phyloP scores from a whole-genome alignment of 805 yeast genomes.

The Ogataea haglerorum region DNA sequence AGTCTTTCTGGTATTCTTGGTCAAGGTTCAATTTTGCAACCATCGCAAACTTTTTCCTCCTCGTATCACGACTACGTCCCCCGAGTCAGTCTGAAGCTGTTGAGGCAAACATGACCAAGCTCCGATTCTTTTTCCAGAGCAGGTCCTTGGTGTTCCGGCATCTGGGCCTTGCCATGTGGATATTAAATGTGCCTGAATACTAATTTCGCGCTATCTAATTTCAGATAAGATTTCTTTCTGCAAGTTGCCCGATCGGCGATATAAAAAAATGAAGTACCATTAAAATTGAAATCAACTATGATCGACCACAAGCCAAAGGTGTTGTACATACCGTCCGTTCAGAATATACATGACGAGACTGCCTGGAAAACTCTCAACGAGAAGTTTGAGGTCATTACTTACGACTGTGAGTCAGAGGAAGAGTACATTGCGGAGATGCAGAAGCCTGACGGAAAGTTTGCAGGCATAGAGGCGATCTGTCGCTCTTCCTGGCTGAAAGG shows the following conservation, averaged over 20 bases:
- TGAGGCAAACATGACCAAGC: slow-evolving; percentile 3
- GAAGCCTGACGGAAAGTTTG: slow-evolving; percentile 35
- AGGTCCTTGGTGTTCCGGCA: slow-evolving; percentile 3
- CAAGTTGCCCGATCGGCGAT: too few relatives aligned
- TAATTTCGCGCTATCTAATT: too few relatives aligned
- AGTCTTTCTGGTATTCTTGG: slow-evolving; percentile 20
- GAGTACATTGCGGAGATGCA: slow-evolving; percentile 35
- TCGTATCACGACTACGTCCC: slow-evolving; percentile 3
- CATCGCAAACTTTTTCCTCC: slow-evolving; percentile 13
- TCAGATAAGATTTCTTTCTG: too few relatives aligned
- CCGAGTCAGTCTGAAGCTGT: slow-evolving; percentile 1
- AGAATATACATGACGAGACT: slow-evolving; percentile 35
- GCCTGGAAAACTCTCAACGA: slow-evolving; percentile 37
- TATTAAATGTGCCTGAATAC: neutral
- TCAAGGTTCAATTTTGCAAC: slow-evolving; percentile 17
- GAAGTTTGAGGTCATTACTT: slow-evolving; percentile 34
- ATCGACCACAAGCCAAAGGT: slow-evolving; percentile 29
- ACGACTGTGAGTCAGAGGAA: slow-evolving; percentile 34
- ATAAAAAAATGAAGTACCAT: too few relatives aligned
- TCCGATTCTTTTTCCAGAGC: slow-evolving; percentile 18
- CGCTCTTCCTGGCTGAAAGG: slow-evolving; percentile 39
- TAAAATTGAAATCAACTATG: too few relatives aligned
- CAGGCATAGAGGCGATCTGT: slow-evolving; percentile 36
- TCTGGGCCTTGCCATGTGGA: slow-evolving; percentile 1
- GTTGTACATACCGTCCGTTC: slow-evolving; percentile 37